A percentile compares a stretch with the other conserved stretches of the same genome.
Evolutionary conservation across 2,329 filamentous ascomycete species (phyloP).

Genomic region (Tolypocladium album): DNA sequence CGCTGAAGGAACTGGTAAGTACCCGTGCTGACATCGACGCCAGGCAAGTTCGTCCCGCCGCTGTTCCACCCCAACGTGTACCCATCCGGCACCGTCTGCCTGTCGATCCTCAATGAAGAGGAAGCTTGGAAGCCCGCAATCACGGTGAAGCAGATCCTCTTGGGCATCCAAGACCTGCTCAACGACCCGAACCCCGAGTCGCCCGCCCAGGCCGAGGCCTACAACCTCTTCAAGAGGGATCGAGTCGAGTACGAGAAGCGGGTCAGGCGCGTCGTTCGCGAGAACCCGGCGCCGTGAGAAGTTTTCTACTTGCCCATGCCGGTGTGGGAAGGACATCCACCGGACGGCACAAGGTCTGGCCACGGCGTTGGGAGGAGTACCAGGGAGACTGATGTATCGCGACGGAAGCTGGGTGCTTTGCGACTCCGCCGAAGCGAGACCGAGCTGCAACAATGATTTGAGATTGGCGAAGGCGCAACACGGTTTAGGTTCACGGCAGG

Average conservation of each 20-base stretch:
- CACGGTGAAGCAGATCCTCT: conserved; percentile 93
- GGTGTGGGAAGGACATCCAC: conserved; percentile 4
- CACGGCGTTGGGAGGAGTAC: conserved; percentile 22
- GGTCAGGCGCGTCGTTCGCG: conserved; percentile 74
- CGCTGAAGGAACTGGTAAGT: not conserved
- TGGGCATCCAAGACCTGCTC: conserved; percentile 91
- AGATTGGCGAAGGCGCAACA: not conserved
- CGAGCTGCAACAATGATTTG: not conserved
- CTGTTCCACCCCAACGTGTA: conserved; percentile 99
- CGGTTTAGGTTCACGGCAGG: not conserved
- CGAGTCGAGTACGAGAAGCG: conserved; percentile 77
- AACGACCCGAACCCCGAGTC: conserved; percentile 96
- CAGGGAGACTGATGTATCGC: conserved; percentile 6
- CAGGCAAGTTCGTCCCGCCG: conserved; percentile 92
- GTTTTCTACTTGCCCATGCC: not conserved
- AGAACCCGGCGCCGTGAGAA: conserved; percentile 66
- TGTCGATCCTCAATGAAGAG: conserved; percentile 96
- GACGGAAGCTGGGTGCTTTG: not conserved
- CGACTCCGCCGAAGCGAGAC: not conserved
- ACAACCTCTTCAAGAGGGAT: conserved; percentile 94
- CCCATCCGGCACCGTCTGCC: conserved; percentile 91
- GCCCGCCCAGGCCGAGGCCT: conserved; percentile 92
- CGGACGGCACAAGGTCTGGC: conserved; percentile 12
- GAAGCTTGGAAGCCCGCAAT: conserved; percentile 98
- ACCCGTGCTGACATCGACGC: not conserved